These are phyloP conservation scores for Ganoderma sp. DNA, from an alignment of 1,284 basidiomycete genomes.

Conservation along the genomic window DNA sequence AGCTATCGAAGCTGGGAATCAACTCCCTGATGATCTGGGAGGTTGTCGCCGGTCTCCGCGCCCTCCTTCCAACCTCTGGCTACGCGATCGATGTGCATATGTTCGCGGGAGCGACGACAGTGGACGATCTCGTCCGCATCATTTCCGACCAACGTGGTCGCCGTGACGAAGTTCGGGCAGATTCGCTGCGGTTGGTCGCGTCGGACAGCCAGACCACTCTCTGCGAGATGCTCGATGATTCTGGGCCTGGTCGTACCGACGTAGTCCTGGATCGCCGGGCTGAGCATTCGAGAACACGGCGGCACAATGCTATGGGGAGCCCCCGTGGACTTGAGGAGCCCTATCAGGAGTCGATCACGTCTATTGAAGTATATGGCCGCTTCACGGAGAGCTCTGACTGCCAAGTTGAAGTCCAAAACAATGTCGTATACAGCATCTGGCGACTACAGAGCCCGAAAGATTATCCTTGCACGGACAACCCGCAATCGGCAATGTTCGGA, in stretches of 20 bases:
- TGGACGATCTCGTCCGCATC: conserved; percentile 36
- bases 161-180: background rate
- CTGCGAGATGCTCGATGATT: conserved; percentile 20
- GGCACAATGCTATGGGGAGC: conserved; percentile 46
- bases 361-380: conserved; percentile 60
- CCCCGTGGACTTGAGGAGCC: conserved; percentile 53
- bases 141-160: conserved; percentile 39
- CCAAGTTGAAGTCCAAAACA: background rate
- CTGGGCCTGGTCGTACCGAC: conserved; percentile 53
- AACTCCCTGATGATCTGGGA: conserved; percentile 66
- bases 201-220: conserved; percentile 32
- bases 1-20: conserved; percentile 55
- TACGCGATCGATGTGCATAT: conserved; percentile 41
- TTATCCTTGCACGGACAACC: background rate
- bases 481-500: background rate
- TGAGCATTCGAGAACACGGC: conserved; percentile 37
- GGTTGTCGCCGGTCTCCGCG: conserved; percentile 48
- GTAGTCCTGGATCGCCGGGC: conserved; percentile 47
- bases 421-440: conserved; percentile 3
- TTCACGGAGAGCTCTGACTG: conserved; percentile 47
- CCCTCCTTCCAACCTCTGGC: conserved; percentile 40
- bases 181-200: conserved; percentile 22
- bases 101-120: conserved; percentile 46
- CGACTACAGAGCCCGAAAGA: background rate
- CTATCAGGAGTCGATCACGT: conserved; percentile 67